A percentile compares a stretch with the other conserved stretches of the same genome.
These are phyloP conservation scores for Colletotrichum magnum DNA, from an alignment of 2,329 filamentous ascomycete genomes.

Conservation along the genomic window DNA sequence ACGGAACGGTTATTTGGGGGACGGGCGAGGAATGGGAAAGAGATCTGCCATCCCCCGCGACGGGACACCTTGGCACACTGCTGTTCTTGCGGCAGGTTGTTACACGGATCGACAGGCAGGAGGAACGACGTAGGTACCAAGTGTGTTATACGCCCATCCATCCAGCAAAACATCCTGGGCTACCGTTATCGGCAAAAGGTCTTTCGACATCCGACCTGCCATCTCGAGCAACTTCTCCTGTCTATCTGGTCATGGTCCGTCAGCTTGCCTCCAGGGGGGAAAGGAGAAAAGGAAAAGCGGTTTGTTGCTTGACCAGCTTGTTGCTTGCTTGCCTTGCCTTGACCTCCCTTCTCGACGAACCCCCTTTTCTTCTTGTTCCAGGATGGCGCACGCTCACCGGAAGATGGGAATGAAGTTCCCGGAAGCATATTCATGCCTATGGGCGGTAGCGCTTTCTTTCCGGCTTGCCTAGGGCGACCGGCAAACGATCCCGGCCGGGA, in stretches of 20 bases:
- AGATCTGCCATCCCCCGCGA: constrained; percentile 2
- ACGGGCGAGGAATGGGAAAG: constrained; percentile 14
- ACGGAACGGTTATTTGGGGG: constrained; percentile 22
- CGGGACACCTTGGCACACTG: not conserved
- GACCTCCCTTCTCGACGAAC: not conserved
- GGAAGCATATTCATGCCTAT: not conserved
- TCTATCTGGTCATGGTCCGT: not conserved
- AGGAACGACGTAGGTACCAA: no score
- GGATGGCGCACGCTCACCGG: not conserved
- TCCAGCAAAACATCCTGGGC: not conserved
- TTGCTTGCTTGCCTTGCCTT: not conserved
- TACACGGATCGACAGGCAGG: constrained; percentile 30
- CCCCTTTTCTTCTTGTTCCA: not conserved
- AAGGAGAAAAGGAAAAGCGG: no score
- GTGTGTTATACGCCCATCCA: no score
- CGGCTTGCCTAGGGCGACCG: constrained; percentile 1
- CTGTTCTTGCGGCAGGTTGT: constrained; percentile 4
- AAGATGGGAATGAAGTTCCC: constrained; percentile 11
- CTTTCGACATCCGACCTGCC: not conserved
- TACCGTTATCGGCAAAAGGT: constrained; percentile 10
- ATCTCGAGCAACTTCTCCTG: constrained; percentile 29
- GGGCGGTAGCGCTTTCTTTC: no score
- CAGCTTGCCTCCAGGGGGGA: no score
- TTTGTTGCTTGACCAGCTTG: no score
- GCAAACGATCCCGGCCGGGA: constrained; percentile 18